phyloP scores from a whole-genome alignment of 78 protist genomes.

The Diacronema lutheri region DNA sequence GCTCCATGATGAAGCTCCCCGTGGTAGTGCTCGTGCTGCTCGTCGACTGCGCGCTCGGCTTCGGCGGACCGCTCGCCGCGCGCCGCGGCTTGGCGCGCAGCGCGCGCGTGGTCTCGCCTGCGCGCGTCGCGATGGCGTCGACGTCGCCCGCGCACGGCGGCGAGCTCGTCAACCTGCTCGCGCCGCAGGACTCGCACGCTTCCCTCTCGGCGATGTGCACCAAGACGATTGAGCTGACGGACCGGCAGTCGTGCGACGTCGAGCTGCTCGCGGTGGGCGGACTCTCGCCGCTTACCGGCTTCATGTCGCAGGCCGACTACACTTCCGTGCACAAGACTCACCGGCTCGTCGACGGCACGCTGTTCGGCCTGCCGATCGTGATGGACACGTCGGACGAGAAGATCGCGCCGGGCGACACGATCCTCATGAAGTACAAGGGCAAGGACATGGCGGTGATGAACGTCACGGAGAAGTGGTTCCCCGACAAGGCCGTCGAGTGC shows the following conservation, averaged over 20 bases:
- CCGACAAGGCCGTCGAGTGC: constrained; percentile 71
- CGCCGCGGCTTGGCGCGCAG: neutral
- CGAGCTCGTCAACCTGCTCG: constrained; percentile 50
- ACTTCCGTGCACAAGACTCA: constrained; percentile 25
- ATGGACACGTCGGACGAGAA: constrained; percentile 28
- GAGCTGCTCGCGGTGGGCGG: constrained; percentile 79
- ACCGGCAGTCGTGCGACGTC: constrained; percentile 81
- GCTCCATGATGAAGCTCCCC: no score
- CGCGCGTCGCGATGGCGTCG: neutral
- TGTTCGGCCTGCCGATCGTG: constrained; percentile 47
- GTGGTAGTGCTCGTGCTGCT: no score
- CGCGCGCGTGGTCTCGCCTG: neutral
- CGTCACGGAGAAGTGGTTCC: constrained; percentile 52
- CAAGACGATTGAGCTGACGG: constrained; percentile 43
- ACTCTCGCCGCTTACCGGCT: constrained; percentile 47
- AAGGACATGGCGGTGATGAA: constrained; percentile 8
- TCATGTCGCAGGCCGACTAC: constrained; percentile 40
- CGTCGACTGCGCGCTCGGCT: neutral
- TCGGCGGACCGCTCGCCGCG: no score
- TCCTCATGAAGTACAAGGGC: constrained; percentile 24
- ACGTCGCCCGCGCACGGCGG: constrained; percentile 80
- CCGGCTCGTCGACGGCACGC: constrained; percentile 13
- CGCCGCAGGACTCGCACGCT: neutral
- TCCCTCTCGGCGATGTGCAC: neutral
- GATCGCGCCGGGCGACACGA: constrained; percentile 19